Evolutionary conservation across 805 yeast genomes (phyloP).

Genomic region (Lachancea sp.): DNA sequence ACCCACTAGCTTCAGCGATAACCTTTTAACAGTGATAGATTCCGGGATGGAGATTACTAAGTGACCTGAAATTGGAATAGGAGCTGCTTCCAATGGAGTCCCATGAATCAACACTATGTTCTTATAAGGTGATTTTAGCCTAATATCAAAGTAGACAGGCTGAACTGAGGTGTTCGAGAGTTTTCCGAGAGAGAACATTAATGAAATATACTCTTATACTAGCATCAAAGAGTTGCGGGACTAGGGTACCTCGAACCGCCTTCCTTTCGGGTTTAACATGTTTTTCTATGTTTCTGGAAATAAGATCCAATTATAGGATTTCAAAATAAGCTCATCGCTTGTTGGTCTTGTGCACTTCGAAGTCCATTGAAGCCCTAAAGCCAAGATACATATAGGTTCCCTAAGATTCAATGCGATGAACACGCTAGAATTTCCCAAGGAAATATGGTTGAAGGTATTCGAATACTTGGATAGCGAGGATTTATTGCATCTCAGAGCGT

Average conservation of each 20-base stretch:
- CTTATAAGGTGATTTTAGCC: constrained; percentile 34
- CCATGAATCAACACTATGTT: constrained; percentile 77
- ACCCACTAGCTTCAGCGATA: constrained; percentile 58
- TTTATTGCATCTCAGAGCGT: constrained; percentile 12
- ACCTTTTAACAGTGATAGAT: constrained; percentile 53
- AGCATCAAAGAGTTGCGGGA: too few species aligned
- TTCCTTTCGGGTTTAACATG: too few species aligned
- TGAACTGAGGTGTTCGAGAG: constrained; percentile 7
- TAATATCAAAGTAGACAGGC: constrained; percentile 30
- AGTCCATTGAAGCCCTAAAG: too few species aligned
- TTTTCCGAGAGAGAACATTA: constrained; percentile 10
- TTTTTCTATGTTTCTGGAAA: too few species aligned
- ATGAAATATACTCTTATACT: too few species aligned
- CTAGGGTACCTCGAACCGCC: too few species aligned
- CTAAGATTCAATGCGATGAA: constrained; percentile 1
- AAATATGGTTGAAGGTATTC: constrained; percentile 17
- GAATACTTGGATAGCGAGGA: constrained; percentile 11
- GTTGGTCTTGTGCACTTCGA: too few species aligned
- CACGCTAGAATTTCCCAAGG: constrained; percentile 12
- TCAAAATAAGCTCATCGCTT: not conserved
- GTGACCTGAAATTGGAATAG: constrained; percentile 67
- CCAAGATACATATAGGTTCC: not conserved
- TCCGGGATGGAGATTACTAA: constrained; percentile 67
- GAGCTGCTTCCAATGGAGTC: constrained; percentile 64
- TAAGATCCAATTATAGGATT: too few species aligned